Evolutionary conservation across 306 rosid genomes (phyloP).

Genomic region (Quercus suber): DNA sequence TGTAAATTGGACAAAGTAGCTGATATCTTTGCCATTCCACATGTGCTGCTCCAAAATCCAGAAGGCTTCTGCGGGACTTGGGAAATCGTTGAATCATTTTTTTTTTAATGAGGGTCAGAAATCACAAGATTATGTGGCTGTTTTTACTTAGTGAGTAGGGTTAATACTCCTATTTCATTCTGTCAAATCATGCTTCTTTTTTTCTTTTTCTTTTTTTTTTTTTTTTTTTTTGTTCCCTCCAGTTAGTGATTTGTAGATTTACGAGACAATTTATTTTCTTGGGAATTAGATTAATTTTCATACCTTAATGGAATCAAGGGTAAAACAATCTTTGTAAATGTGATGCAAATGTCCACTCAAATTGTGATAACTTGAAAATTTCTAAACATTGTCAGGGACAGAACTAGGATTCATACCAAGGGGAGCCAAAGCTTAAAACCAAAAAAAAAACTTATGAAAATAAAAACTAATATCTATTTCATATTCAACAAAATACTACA

Average conservation of each 20-base stretch:
- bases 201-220: too few relatives aligned
- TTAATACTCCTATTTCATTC: not conserved
- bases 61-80: slow-evolving; percentile 10
- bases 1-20: slow-evolving; percentile 55
- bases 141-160: not conserved
- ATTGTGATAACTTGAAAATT: too few relatives aligned
- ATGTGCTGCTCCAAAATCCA: slow-evolving; percentile 6
- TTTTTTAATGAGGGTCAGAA: not conserved
- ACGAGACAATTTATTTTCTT: not conserved
- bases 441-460: too few relatives aligned
- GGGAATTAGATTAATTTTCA: not conserved
- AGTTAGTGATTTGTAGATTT: not conserved
- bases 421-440: too few relatives aligned
- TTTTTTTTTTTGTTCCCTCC: not conserved
- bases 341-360: not conserved
- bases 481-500: too few relatives aligned
- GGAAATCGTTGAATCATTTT: not conserved
- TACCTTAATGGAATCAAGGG: not conserved
- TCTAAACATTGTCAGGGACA: too few relatives aligned
- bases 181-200: not conserved
- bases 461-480: too few relatives aligned
- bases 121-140: not conserved
- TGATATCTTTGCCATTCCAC: slow-evolving; percentile 25
- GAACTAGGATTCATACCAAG: too few relatives aligned
- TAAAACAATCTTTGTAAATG: not conserved